Base-by-base conservation (phyloP, 108 stramenopile species). In the Chaetoceros muelleri region DNA sequence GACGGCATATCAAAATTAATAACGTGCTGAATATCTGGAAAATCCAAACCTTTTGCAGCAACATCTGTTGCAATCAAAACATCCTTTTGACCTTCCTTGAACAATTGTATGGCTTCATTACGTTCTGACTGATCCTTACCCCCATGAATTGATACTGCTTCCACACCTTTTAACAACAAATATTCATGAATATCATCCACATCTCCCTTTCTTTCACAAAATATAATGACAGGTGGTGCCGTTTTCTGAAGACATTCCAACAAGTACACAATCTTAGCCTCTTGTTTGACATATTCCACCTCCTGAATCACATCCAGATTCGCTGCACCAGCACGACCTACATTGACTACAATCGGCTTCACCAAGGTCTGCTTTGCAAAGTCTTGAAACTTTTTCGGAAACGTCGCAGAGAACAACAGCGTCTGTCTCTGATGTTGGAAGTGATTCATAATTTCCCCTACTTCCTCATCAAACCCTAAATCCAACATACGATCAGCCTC, bases 1-100 rank as follows among this genome's bases (percentile, higher is more conserved):
- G 67, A 67, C n/a, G 99, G 99, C 99, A 99, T 99, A 78, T 99
- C 97, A 64, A 96, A 98, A 58, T 99, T 99, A 60, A 99, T 97
- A 1, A 99, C 99, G 63, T 98, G 97, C 71, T 96, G 88, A 64
- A 98, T 97, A 64, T 96, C 86, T 1, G 95, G 80, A 64, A 99
- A 98, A 64, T 99, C 99, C 49, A 99, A 69, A 24, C 99, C 99
- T 69, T 99, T 99, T 52, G 99, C 99, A 10, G 99, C 99, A 31
- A 99, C 66, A 71, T 99, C 99, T 0, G 97, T 99, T 10, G 99
- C 96, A 0, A 98, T 94, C 50, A 99, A 65, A 20, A 97, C 96
- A 72, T 99, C 99, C 70, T 98, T 97, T 34, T 86, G 74, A 2
- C 89, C 91, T 5, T 57, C 67, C 72, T 98, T 97, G 73, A 92